Evolutionary conservation across 108 stramenopile species (phyloP), one percentile per base, ranked within the genome.

Genomic region (Pseudonitzschia multistriata): DNA sequence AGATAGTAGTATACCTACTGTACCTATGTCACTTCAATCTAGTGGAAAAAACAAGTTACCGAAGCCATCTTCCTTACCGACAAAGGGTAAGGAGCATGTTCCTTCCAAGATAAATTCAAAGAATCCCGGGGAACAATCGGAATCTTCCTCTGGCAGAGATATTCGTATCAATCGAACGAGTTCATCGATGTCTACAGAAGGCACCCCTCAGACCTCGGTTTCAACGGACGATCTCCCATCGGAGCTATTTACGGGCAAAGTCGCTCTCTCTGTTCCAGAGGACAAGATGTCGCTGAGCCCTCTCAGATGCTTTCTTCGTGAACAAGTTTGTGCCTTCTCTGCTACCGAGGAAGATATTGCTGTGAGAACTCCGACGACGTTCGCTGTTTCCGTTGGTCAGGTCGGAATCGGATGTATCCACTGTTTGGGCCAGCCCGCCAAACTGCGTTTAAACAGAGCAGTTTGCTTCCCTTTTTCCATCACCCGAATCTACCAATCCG

Each of bases 391-490:
- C 42, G 60, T 74, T 17, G 81, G 81, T 27, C 81, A 82, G 48
- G 81, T 82, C 36, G 81, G 81, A 27, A 68, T 82, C 56, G 81
- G 65, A 28, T 82, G 81, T 33, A 49, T 78, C 27, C 81, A 77
- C 66, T 95, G 94, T 64, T 62, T 87, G 14, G 50, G 72, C 3
- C 81, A 85, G 29, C 83, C 88, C 15, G 80, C 94, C 11, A 95
- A 92, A 62, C 57, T 69, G 47, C 76, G 94, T 30, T 84, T 90
- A 8, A 95, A 95, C 66, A 63, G 94, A 49, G 91, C 94, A 2
- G 94, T 91, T 15, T 95, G 94, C 67, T 95, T 95, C 61, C 94
- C 94, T 8, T 95, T 92, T 71, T 87, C 89, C 17, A 82, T 95
- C 47, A 78, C 73, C n/a, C 67, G 94, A 29, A 95, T 95, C 71